Evolutionary conservation across 768 basidiomycete species (phyloP).

Genomic region (Suillus occidentalis): DNA sequence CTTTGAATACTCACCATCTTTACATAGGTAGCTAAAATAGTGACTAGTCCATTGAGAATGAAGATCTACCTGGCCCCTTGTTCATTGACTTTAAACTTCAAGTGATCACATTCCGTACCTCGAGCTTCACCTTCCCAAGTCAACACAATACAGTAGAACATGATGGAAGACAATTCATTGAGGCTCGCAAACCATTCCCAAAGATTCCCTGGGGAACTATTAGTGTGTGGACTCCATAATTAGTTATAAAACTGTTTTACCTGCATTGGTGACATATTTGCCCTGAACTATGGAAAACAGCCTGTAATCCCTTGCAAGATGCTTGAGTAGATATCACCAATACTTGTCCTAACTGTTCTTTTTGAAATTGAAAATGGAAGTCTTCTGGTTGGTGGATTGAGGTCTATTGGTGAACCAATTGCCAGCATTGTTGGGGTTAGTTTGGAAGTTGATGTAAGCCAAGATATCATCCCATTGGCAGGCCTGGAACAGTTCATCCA

Average conservation of each 20-base stretch:
- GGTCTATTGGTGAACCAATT: neutral
- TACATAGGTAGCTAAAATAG: conserved; percentile 13
- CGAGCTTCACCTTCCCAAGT: conserved; percentile 19
- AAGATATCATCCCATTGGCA: neutral
- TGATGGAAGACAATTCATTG: conserved; percentile 6
- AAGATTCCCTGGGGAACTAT: neutral
- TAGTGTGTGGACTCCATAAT: too few relatives aligned
- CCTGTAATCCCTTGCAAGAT: neutral
- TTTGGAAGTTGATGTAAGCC: neutral
- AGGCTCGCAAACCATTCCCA: conserved; percentile 11
- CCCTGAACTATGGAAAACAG: too few relatives aligned
- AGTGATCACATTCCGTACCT: conserved; percentile 18
- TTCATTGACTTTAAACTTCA: neutral
- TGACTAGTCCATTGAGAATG: conserved; percentile 17
- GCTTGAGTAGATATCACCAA: neutral
- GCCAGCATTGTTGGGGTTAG: neutral
- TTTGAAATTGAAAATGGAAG: neutral
- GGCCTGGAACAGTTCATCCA: neutral
- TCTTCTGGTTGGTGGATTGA: neutral
- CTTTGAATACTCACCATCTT: conserved; percentile 15
- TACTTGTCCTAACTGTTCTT: neutral
- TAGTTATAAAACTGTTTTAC: too few relatives aligned
- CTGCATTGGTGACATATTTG: too few relatives aligned
- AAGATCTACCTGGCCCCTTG: conserved; percentile 7
- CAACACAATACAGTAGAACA: conserved; percentile 12